Evolutionary conservation across 1,284 basidiomycete genomes (phyloP), one percentile per base, ranked within the genome.

Genomic region (Gymnopus androsaceus): DNA sequence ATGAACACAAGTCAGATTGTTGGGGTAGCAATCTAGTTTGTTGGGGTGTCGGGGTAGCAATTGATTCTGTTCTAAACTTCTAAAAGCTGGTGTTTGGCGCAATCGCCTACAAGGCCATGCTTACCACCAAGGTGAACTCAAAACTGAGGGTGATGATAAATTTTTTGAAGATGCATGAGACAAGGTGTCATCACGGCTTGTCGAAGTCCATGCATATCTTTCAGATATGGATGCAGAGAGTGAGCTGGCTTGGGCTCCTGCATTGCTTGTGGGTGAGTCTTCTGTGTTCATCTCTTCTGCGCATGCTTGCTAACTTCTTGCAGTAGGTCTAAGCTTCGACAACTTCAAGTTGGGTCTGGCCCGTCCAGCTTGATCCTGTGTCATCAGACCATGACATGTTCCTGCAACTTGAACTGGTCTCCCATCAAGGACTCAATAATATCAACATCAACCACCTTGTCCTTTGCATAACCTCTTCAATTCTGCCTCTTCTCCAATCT

Each of bases 181-280:
- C 66, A 95, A 98, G 63, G 82, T 94, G 1, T 85, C 88, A 2
- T 80, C 83, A 1, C 81, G 95, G 48, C 73, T 99, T n/a, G 88
- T 92, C 2, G 97, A 99, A 62, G 90, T 98, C 9, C 97, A 99
- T 68, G 78, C 90, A 51, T 83, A 91, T 54, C 75, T 99, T 46
- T 85, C 95, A 34, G 97, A 99, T 48, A 99, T 99, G 89, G 97
- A 99, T 64, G 96, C 96, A 3, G 96, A 95, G 69, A 96, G 92
- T 63, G 97, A 95, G 4, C 97, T 97, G 9, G 90, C 94, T 4
- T 78, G 97, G 59, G 97, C 97, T 17, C 94, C 94, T 4, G 83
- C 91, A 6, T 76, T 98, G 27, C 80, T 99, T 46, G 94, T 93
- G 40, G 95, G 95, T 87, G 57, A 49, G 69, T 61, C 19, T 36